phyloP scores from a whole-genome alignment of 1,284 basidiomycete species.

The Heterobasidion parviporum region DNA sequence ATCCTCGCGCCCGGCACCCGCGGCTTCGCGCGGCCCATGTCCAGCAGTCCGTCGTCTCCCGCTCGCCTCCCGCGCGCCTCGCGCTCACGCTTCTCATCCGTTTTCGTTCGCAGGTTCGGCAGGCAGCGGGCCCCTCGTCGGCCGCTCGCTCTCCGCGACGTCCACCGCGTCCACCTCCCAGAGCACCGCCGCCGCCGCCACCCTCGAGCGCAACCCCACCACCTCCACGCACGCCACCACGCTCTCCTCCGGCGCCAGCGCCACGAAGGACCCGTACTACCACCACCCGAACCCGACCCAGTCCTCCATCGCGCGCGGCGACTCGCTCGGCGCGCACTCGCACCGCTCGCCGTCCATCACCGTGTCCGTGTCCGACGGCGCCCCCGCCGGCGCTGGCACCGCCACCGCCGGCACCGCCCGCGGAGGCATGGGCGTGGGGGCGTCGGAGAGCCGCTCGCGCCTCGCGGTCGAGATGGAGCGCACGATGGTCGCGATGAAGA shows the following conservation, averaged over 20 bases:
- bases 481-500: conserved; percentile 33
- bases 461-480: conserved; percentile 17
- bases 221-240: conserved; percentile 8
- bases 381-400: background rate
- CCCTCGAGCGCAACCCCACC: conserved; percentile 10
- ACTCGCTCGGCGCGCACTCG: conserved; percentile 6
- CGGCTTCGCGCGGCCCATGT: conserved; percentile 9
- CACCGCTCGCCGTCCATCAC: conserved; percentile 4
- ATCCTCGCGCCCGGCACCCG: conserved; percentile 8
- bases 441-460: conserved; percentile 9
- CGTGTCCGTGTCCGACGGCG: background rate
- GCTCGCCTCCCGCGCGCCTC: background rate
- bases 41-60: conserved; percentile 5
- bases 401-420: background rate
- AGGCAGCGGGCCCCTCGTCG: conserved; percentile 1
- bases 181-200: background rate
- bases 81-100: no score
- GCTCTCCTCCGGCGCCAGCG: conserved; percentile 3
- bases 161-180: conserved; percentile 8
- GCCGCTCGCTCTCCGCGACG: conserved; percentile 8
- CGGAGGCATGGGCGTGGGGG: conserved; percentile 7
- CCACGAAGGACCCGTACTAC: conserved; percentile 6
- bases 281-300: background rate
- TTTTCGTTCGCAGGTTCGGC: conserved; percentile 8
- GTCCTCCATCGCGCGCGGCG: background rate